Conservation (phyloP, 2,329 filamentous ascomycete genomes). For the Aspergillus pseudoviridinutans region DNA sequence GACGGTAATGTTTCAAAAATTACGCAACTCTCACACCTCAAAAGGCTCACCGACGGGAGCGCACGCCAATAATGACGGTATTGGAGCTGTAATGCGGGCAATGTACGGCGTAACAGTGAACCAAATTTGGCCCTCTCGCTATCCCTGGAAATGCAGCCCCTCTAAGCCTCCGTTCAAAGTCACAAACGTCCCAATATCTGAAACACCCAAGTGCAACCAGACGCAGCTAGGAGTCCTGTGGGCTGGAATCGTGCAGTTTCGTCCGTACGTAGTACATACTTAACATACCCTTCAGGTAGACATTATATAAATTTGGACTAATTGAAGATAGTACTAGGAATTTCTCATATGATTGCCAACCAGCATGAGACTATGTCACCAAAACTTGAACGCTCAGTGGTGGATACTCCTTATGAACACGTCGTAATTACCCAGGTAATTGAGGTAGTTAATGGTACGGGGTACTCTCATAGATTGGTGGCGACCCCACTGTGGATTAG, state of each 20-base stretch:
- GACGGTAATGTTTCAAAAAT: constrained; percentile 13
- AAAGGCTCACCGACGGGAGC: background rate
- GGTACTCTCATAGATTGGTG: background rate
- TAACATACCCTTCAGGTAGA: background rate
- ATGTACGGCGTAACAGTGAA: background rate
- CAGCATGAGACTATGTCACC: no score
- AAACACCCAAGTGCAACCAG: background rate
- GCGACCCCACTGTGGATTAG: background rate
- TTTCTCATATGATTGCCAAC: background rate
- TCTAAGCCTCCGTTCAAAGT: background rate
- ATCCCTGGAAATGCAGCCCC: background rate
- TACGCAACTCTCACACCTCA: background rate
- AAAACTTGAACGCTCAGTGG: background rate
- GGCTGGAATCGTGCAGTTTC: no score
- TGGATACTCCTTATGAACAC: background rate
- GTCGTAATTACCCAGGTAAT: no score
- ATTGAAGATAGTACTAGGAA: no score
- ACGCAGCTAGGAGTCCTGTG: background rate
- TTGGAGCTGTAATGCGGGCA: background rate
- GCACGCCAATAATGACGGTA: background rate
- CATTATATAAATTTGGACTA: background rate
- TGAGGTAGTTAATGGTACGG: background rate
- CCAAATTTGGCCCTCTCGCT: background rate
- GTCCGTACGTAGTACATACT: background rate
- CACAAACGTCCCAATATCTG: background rate